phyloP scores from a whole-genome alignment of 768 basidiomycete species.

The Nevesoporus exiguus region DNA sequence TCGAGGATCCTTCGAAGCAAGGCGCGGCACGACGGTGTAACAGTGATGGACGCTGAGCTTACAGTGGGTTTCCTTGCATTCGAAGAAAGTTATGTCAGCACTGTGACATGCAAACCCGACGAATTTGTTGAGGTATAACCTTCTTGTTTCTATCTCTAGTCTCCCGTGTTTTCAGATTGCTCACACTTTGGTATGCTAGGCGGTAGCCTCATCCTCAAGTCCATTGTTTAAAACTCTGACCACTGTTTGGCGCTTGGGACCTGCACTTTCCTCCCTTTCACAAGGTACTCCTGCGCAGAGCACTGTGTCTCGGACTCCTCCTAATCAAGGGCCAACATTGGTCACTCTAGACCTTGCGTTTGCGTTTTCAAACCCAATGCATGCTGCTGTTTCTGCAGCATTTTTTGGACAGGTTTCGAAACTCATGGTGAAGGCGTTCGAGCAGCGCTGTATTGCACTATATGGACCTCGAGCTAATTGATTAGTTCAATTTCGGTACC shows the following conservation, averaged over 20 bases:
- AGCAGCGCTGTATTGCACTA: conserved; percentile 71
- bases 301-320: background rate
- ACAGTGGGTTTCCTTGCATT: conserved; percentile 86
- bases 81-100: conserved; percentile 82
- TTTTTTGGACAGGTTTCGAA: conserved; percentile 87
- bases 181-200: conserved; percentile 41
- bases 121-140: conserved; percentile 65
- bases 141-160: background rate
- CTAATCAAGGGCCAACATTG: conserved; percentile 54
- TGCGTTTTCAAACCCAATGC: conserved; percentile 82
- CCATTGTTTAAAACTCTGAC: conserved; percentile 70
- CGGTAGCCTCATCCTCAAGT: conserved; percentile 65
- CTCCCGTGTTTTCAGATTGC: background rate
- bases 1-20: conserved; percentile 55
- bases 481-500: background rate
- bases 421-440: conserved; percentile 91
- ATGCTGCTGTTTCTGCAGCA: conserved; percentile 75
- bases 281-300: conserved; percentile 1
- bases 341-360: conserved; percentile 84
- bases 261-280: conserved; percentile 41
- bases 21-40: conserved; percentile 32
- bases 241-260: conserved; percentile 73
- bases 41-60: conserved; percentile 77
- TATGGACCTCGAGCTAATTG: conserved; percentile 50
- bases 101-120: conserved; percentile 75